Base-by-base conservation (phyloP, 768 basidiomycete species). In the Leccinum arenicola region DNA sequence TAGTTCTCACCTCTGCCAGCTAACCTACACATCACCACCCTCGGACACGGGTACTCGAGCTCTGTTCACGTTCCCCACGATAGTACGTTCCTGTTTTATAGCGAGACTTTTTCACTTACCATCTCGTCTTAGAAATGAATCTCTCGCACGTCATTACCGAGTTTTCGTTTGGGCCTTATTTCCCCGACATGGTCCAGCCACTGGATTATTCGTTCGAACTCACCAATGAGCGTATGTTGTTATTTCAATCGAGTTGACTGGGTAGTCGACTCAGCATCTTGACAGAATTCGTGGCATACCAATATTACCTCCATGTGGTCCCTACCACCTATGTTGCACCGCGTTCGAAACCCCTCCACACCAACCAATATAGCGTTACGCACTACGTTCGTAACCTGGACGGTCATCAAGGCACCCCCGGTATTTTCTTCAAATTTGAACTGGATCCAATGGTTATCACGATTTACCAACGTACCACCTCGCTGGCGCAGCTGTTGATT, bases 371-470 rank as follows among this genome's bases (percentile, higher is more conserved):
- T 76, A 92, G 91, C 50, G 96, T 98, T 6, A 98, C 93, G 0
- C 93, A 97, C 74, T 96, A 98, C 65, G 86, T 83, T 2, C 85
- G 91, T 31, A 80, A 83, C 17, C 76, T 97, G 3, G 77, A 84
- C 19, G 89, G 92, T 68, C 84, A 91, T 62, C 75, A 78, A 15
- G 92, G 91, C 7, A 88, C 93, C 0, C 96, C 96, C 0, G 95
- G 92, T 15, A 96, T 98, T 70, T 98, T 96, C 80, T 97, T 98
- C 88, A 97, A 98, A 74, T 98, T 93, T 71, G 95, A 99, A 59
- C 76, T 98, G 38, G 96, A 99, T 69, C 94, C 95, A 1, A 82
- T 98, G 75, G 79, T 83, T 23, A 80, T 98, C 59, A 88, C 85
- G 0, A 85, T 98, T 55, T 84, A 90, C 66, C 95, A 98, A 74